phyloP scores from a whole-genome alignment of 2,329 filamentous ascomycete species.

The Magnaporthiopsis rhizophila region DNA sequence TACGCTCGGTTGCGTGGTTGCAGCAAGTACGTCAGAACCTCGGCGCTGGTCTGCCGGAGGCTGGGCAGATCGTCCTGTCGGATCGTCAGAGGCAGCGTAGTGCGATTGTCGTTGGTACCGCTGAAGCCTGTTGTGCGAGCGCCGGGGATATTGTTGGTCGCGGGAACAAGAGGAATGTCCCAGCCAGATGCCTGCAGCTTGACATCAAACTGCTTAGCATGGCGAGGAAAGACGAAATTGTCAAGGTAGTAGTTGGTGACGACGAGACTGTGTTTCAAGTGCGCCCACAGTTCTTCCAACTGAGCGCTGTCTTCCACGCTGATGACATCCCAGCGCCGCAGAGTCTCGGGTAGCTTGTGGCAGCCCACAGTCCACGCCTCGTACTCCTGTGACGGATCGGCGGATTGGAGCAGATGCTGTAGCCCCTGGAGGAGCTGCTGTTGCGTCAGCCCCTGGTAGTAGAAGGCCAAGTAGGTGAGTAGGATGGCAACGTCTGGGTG shows the following conservation, averaged over 20 bases:
- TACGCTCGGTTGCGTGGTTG: constrained; percentile 29
- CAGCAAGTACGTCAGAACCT: constrained; percentile 55
- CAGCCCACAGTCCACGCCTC: constrained; percentile 34
- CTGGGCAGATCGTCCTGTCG: constrained; percentile 43
- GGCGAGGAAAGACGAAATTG: constrained; percentile 49
- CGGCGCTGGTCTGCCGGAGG: constrained; percentile 58
- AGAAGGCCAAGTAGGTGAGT: constrained; percentile 48
- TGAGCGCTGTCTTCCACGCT: constrained; percentile 45
- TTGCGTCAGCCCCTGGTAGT: constrained; percentile 45
- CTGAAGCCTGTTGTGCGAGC: constrained; percentile 58
- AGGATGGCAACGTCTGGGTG: constrained; percentile 51
- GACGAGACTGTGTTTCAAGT: constrained; percentile 41
- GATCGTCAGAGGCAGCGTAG: constrained; percentile 49
- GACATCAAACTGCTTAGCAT: constrained; percentile 52
- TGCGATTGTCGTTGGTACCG: constrained; percentile 57
- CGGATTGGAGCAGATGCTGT: constrained; percentile 35
- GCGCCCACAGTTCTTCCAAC: constrained; percentile 39
- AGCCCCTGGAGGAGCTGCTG: constrained; percentile 41
- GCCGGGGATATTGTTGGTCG: constrained; percentile 22
- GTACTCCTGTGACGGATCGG: constrained; percentile 46
- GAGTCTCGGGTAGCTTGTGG: constrained; percentile 28
- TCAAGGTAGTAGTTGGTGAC: constrained; percentile 57
- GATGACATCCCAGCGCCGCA: constrained; percentile 44
- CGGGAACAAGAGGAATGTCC: constrained; percentile 41
- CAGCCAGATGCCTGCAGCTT: constrained; percentile 61